A percentile compares a stretch with the other conserved stretches of the same genome.
phyloP scores from a whole-genome alignment of 2,329 filamentous ascomycete genomes.

The Pestalotiopsis sp. region DNA sequence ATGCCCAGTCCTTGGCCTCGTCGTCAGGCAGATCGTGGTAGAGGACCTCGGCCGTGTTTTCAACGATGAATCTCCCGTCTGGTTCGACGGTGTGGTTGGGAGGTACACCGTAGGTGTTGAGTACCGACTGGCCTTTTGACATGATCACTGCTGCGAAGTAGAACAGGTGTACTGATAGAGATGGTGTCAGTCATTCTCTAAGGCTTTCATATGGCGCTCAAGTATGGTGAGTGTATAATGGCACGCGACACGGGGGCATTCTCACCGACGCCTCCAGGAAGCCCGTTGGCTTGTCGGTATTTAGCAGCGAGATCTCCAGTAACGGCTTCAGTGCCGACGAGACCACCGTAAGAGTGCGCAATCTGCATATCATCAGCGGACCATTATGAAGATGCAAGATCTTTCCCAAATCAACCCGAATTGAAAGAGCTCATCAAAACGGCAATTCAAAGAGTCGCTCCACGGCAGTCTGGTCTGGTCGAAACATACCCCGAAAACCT shows the following conservation, averaged over 20 bases:
- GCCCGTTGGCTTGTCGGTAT: slow-evolving; percentile 10
- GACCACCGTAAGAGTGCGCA: slow-evolving; percentile 28
- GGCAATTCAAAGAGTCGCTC: not conserved
- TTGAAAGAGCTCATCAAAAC: not conserved
- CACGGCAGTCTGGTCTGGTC: not conserved
- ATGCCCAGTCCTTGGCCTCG: slow-evolving; percentile 20
- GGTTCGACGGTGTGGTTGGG: slow-evolving; percentile 7
- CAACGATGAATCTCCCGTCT: slow-evolving; percentile 19
- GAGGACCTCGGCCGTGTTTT: slow-evolving; percentile 11
- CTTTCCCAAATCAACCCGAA: too few relatives aligned
- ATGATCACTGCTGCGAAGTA: slow-evolving; percentile 24
- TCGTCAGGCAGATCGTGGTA: slow-evolving; percentile 22
- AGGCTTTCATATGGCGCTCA: too few relatives aligned
- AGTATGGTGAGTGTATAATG: too few relatives aligned
- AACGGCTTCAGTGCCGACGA: slow-evolving; percentile 24
- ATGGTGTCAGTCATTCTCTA: not conserved
- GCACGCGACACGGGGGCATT: slow-evolving; percentile 14
- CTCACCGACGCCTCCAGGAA: not conserved
- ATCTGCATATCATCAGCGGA: not conserved
- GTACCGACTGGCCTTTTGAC: slow-evolving; percentile 20
- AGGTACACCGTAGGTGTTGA: slow-evolving; percentile 5
- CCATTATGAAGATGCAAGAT: too few relatives aligned
- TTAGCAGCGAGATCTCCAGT: slow-evolving; percentile 17
- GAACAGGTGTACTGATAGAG: slow-evolving; percentile 20
- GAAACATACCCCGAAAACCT: slow-evolving; percentile 20